phyloP scores from a whole-genome alignment of 2,329 filamentous ascomycete species.

The Apiospora koreana region DNA sequence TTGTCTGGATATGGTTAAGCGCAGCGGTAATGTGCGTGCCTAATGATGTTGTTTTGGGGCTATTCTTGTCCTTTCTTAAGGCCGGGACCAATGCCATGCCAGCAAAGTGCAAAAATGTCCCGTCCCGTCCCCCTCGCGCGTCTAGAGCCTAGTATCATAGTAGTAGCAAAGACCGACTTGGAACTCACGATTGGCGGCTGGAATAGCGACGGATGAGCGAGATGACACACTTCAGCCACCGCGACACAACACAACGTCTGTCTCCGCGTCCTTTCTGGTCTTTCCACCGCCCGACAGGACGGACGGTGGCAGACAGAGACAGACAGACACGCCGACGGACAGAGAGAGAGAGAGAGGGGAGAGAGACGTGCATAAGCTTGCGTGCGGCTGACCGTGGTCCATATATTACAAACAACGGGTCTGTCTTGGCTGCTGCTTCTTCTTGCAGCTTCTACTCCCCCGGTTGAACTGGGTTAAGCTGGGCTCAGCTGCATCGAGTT shows the following conservation, averaged over 20 bases:
- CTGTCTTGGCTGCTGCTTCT: neutral
- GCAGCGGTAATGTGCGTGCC: neutral
- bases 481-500: conserved; percentile 1
- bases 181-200: neutral
- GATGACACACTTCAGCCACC: neutral
- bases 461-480: too few relatives aligned
- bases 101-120: neutral
- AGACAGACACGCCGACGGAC: too few relatives aligned
- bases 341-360: neutral
- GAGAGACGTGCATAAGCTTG: neutral
- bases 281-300: too few relatives aligned
- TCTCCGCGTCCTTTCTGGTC: too few relatives aligned
- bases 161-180: too few relatives aligned
- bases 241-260: neutral
- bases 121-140: neutral
- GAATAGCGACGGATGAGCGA: neutral
- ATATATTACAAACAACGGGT: conserved; percentile 6
- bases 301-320: too few relatives aligned
- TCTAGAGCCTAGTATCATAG: too few relatives aligned
- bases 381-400: neutral
- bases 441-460: neutral
- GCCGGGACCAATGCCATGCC: neutral
- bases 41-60: neutral
- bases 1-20: neutral
- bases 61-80: neutral